Percentiles rank a stretch among this genome's conserved stretches.
Conservation (phyloP, 2,329 filamentous ascomycete species). For the Berkeleyomyces rouxiae region DNA sequence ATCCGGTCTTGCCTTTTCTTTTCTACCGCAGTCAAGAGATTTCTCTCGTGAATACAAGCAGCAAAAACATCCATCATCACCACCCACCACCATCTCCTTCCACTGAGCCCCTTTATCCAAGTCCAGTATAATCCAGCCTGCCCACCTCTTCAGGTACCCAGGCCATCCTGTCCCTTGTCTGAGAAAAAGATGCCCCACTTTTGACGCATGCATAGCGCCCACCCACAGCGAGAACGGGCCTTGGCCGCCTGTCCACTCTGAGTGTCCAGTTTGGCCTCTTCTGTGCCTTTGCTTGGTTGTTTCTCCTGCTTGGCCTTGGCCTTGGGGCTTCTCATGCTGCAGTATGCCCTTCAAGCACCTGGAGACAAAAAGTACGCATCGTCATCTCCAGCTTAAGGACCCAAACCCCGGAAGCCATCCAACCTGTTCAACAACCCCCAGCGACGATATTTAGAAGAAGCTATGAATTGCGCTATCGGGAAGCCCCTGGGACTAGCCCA, state of each 20-base stretch:
- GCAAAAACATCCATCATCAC: not conserved
- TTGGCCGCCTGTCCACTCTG: no score
- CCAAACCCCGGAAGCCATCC: no score
- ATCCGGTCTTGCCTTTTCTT: not conserved
- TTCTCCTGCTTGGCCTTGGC: no score
- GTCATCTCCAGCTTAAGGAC: no score
- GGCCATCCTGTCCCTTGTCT: not conserved
- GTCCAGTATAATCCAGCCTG: no score
- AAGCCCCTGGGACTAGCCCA: slow-evolving; percentile 3
- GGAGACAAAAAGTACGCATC: no score
- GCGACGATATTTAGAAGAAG: not conserved
- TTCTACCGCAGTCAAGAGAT: not conserved
- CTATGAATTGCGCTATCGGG: not conserved
- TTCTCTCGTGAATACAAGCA: not conserved
- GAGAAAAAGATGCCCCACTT: not conserved
- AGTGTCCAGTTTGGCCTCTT: no score
- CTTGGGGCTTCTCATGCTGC: not conserved
- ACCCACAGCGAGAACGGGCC: no score
- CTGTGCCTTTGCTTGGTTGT: no score
- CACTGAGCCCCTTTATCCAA: not conserved
- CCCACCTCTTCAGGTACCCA: no score
- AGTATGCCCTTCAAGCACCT: not conserved
- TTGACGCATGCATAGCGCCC: not conserved
- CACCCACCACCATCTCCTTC: not conserved
- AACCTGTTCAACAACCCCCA: no score